Conservation (phyloP, 2,329 filamentous ascomycete species). For the Cladosporium halotolerans region DNA sequence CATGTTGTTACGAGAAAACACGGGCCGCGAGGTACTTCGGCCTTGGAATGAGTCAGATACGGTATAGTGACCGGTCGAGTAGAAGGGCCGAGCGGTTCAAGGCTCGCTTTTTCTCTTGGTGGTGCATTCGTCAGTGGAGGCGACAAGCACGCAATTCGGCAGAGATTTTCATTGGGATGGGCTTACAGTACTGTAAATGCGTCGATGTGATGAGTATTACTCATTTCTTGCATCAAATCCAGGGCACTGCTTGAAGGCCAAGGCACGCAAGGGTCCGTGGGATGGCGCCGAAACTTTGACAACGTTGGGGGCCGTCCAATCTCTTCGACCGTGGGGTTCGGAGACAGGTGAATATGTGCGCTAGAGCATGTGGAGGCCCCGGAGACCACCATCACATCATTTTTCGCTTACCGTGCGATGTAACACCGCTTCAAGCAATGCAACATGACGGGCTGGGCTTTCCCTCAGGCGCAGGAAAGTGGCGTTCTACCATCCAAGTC, state of each 20-base stretch:
- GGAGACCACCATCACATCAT: too few relatives aligned
- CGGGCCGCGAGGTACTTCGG: not conserved
- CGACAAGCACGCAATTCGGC: conserved; percentile 7
- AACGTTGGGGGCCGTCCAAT: too few relatives aligned
- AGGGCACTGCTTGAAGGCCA: not conserved
- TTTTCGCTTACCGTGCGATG: too few relatives aligned
- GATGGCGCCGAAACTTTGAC: not conserved
- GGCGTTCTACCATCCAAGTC: too few relatives aligned
- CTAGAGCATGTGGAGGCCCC: too few relatives aligned
- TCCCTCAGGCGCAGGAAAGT: too few relatives aligned
- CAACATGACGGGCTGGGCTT: too few relatives aligned
- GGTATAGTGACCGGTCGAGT: conserved; percentile 5
- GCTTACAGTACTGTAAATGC: not conserved
- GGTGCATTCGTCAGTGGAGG: conserved; percentile 7
- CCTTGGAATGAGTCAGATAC: conserved; percentile 8
- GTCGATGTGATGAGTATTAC: not conserved
- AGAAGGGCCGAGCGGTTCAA: not conserved
- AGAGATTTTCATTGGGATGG: not conserved
- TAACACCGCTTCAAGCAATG: too few relatives aligned
- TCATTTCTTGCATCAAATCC: not conserved
- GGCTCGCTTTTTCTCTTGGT: not conserved
- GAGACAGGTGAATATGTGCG: too few relatives aligned
- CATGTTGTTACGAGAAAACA: not conserved
- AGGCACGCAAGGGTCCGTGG: not conserved
- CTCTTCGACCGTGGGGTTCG: too few relatives aligned